phyloP scores from a whole-genome alignment of 768 basidiomycete species.

The Lactarius indigo region DNA sequence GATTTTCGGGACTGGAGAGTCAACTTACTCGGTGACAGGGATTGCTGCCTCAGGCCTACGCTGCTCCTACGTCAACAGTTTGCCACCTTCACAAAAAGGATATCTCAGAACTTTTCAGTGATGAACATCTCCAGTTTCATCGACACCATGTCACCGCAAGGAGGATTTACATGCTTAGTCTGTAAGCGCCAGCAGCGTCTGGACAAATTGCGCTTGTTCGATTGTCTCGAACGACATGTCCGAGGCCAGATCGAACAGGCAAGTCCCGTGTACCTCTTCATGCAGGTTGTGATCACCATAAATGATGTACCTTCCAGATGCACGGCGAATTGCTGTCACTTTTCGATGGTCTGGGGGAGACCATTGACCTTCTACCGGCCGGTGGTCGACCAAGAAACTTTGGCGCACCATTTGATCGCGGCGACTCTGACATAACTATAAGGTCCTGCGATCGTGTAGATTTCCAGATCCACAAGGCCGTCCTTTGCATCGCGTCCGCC shows the following conservation, averaged over 20 bases:
- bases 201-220: conserved; percentile 1
- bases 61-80: not conserved
- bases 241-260: not conserved
- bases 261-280: not conserved
- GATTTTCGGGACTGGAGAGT: not conserved
- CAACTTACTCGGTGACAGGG: not conserved
- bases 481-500: conserved; percentile 54
- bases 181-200: not conserved
- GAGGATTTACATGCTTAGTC: not conserved
- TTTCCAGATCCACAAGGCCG: conserved; percentile 52
- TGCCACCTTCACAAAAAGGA: not conserved
- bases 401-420: conserved; percentile 17
- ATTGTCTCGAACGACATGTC: conserved; percentile 3
- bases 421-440: conserved; percentile 43
- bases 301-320: not conserved
- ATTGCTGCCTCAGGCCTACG: not conserved
- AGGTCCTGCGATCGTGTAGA: conserved; percentile 49
- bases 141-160: not conserved
- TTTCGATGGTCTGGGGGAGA: not conserved
- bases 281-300: not conserved
- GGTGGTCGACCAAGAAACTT: not conserved
- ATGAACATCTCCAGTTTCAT: conserved; percentile 2
- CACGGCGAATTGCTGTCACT: not conserved
- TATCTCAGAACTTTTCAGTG: not conserved
- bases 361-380: not conserved